These are phyloP conservation scores for Nicotiana rustica DNA, from an alignment of 305 asterid species.

Conservation along the genomic window DNA sequence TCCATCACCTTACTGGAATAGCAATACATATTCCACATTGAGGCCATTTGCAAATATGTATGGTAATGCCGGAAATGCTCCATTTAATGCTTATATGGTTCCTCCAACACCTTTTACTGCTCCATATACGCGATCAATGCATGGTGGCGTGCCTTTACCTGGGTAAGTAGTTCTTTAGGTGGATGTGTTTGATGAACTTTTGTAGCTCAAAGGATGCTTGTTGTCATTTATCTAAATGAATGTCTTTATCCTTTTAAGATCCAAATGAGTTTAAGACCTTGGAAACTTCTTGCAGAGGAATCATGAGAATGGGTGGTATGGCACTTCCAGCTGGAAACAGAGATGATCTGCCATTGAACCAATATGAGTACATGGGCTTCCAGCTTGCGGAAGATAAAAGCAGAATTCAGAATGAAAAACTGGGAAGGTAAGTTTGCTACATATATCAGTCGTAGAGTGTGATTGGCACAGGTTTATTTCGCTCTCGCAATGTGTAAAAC, in stretches of 20 bases:
- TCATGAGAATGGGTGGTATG: constrained; percentile 59
- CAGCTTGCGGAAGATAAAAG: constrained; percentile 55
- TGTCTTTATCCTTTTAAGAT: not conserved
- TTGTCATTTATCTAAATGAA: constrained; percentile 5
- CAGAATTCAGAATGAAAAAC: constrained; percentile 54
- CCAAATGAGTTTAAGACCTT: constrained; percentile 29
- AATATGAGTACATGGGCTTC: constrained; percentile 53
- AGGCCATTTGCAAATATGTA: constrained; percentile 66
- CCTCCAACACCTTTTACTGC: constrained; percentile 58
- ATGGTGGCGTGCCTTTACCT: constrained; percentile 51
- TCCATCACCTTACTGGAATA: constrained; percentile 73
- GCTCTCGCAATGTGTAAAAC: not conserved
- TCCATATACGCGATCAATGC: constrained; percentile 55
- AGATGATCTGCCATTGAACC: constrained; percentile 38
- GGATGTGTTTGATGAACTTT: constrained; percentile 26
- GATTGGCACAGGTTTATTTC: constrained; percentile 8
- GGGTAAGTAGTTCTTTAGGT: constrained; percentile 55
- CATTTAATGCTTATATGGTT: constrained; percentile 64
- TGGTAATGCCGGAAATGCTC: constrained; percentile 64
- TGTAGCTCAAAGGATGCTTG: not conserved
- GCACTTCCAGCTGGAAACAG: constrained; percentile 50
- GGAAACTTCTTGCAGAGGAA: constrained; percentile 57
- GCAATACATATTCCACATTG: constrained; percentile 53
- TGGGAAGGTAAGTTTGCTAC: constrained; percentile 58
- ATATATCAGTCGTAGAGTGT: constrained; percentile 15